These are phyloP conservation scores for Iberis amara DNA, from an alignment of 441 rosid genomes.

Conservation along the genomic window DNA sequence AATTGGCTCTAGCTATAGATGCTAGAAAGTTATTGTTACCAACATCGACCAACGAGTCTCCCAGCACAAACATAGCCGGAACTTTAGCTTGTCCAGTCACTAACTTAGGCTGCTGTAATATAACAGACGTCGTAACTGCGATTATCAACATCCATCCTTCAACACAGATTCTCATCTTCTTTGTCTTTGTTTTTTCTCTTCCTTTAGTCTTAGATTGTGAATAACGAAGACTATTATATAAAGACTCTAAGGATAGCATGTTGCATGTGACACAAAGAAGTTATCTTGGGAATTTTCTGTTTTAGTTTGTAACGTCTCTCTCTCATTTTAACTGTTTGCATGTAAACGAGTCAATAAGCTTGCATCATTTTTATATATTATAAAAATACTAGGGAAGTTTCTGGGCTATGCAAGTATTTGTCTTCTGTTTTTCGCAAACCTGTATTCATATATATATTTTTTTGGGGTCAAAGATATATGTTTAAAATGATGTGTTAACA, in stretches of 20 bases:
- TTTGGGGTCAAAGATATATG: too few species aligned
- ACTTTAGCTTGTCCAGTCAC: conserved; percentile 34
- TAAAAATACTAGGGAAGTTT: too few species aligned
- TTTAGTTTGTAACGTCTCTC: conserved; percentile 22
- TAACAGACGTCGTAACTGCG: conserved; percentile 14
- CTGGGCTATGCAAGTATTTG: too few species aligned
- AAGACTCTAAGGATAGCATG: conserved; percentile 16
- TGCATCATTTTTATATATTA: conserved; percentile 25
- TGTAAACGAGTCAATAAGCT: conserved; percentile 17
- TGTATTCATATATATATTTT: too few species aligned
- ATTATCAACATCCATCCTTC: conserved; percentile 22
- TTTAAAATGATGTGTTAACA: too few species aligned
- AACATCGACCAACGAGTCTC: conserved; percentile 58
- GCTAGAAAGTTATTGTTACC: conserved; percentile 60
- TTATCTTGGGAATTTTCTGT: conserved; percentile 22
- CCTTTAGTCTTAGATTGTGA: conserved; percentile 10
- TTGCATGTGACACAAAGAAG: conserved; percentile 26
- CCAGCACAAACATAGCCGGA: conserved; percentile 52
- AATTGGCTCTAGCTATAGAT: conserved; percentile 46
- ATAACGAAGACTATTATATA: conserved; percentile 1
- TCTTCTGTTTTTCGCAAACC: too few species aligned
- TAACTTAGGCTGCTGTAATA: conserved; percentile 21
- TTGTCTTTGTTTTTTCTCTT: too few species aligned
- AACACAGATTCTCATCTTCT: conserved; percentile 20
- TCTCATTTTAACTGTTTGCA: conserved; percentile 23